Conservation (phyloP, 805 yeast species). For the Myxozyma nipponensis region DNA sequence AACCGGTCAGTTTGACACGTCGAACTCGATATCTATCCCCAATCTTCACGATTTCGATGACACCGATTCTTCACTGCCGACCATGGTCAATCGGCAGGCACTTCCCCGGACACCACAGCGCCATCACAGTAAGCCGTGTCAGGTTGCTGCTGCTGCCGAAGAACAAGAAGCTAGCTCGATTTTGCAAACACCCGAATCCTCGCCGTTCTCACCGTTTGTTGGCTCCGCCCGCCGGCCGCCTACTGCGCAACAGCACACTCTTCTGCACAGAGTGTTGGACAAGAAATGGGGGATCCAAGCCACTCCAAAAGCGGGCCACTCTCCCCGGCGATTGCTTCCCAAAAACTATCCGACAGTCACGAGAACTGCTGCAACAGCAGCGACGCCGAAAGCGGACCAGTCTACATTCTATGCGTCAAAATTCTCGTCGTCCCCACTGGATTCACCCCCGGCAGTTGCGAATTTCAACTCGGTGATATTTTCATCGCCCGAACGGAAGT, state of each 20-base stretch:
- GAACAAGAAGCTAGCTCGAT: slow-evolving; percentile 13
- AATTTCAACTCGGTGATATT: slow-evolving; percentile 20
- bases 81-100: not conserved
- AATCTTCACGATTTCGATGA: slow-evolving; percentile 1
- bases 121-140: slow-evolving; percentile 9
- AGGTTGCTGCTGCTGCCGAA: slow-evolving; percentile 22
- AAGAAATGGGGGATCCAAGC: slow-evolving; percentile 37
- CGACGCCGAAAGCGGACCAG: slow-evolving; percentile 9
- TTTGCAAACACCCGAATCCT: slow-evolving; percentile 22
- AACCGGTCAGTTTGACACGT: slow-evolving; percentile 9
- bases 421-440: slow-evolving; percentile 26
- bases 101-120: slow-evolving; percentile 5
- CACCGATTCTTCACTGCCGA: slow-evolving; percentile 9
- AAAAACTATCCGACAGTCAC: not conserved
- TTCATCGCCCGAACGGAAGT: slow-evolving; percentile 22
- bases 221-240: slow-evolving; percentile 12
- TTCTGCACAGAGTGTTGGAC: slow-evolving; percentile 37
- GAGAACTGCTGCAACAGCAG: not conserved
- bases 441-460: slow-evolving; percentile 24
- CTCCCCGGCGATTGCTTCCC: not conserved
- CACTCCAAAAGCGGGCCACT: slow-evolving; percentile 31
- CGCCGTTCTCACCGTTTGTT: slow-evolving; percentile 27
- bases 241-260: slow-evolving; percentile 11
- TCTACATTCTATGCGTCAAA: slow-evolving; percentile 1
- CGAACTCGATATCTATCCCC: slow-evolving; percentile 14